These are phyloP conservation scores for Usnea hakonensis DNA, from an alignment of 495 filamentous ascomycete species.

Conservation along the genomic window DNA sequence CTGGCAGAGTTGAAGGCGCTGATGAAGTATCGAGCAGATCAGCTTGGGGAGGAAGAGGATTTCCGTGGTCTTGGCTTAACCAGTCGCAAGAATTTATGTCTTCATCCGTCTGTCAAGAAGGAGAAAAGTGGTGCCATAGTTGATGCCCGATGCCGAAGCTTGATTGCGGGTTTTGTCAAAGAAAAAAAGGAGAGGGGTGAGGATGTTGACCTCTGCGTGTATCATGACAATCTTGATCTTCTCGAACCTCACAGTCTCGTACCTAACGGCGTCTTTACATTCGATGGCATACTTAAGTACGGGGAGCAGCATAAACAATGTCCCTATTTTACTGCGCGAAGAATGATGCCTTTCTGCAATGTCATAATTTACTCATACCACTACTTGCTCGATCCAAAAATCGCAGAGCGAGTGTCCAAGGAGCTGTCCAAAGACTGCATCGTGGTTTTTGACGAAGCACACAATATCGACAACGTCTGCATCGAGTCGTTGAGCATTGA, in stretches of 20 bases:
- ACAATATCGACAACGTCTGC: constrained; percentile 99
- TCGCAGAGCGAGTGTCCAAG: constrained; percentile 91
- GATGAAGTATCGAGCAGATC: constrained; percentile 86
- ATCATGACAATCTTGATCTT: constrained; percentile 94
- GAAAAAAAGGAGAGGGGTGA: constrained; percentile 94
- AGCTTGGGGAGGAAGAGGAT: constrained; percentile 82
- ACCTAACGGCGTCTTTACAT: constrained; percentile 87
- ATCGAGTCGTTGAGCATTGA: constrained; percentile 97
- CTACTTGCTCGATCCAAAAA: constrained; percentile 96
- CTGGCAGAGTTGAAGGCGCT: constrained; percentile 81
- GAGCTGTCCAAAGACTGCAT: constrained; percentile 98
- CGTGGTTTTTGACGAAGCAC: constrained; percentile 96
- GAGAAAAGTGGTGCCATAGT: constrained; percentile 94
- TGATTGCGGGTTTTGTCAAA: constrained; percentile 94
- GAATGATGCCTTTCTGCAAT: constrained; percentile 99
- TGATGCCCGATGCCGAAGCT: constrained; percentile 86
- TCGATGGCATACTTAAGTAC: constrained; percentile 80
- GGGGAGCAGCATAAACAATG: constrained; percentile 95
- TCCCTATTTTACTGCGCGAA: constrained; percentile 88
- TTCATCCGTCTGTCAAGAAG: constrained; percentile 88
- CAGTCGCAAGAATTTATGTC: constrained; percentile 93
- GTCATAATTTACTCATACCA: constrained; percentile 99
- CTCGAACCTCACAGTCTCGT: constrained; percentile 91
- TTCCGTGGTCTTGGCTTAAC: constrained; percentile 89
- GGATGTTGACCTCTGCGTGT: constrained; percentile 86